phyloP scores from a whole-genome alignment of 1,284 basidiomycete species.

The Rhodotorula glutinis region DNA sequence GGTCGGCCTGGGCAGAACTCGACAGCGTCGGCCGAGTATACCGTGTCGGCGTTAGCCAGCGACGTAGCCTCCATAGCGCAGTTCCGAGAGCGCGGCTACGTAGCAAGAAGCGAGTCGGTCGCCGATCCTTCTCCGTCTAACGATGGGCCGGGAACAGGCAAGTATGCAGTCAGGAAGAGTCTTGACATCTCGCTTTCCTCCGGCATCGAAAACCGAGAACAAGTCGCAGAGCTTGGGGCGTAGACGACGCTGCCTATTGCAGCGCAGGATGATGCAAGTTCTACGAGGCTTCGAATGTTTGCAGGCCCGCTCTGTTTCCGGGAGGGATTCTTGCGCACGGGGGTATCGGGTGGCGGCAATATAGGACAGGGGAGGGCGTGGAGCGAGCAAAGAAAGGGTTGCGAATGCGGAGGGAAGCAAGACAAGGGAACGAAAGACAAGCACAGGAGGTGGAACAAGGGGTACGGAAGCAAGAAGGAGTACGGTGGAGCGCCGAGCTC shows the following conservation, averaged over 20 bases:
- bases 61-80: conserved; percentile 11
- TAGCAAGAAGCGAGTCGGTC: too few relatives aligned
- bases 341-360: not conserved
- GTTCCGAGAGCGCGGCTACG: too few relatives aligned
- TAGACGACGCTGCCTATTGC: too few relatives aligned
- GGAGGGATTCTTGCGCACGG: not conserved
- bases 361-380: not conserved
- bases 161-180: too few relatives aligned
- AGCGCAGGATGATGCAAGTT: not conserved
- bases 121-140: too few relatives aligned
- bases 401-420: conserved; percentile 2
- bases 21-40: conserved; percentile 79
- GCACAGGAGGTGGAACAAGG: not conserved
- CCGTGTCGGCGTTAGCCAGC: conserved; percentile 59
- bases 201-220: too few relatives aligned
- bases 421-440: not conserved
- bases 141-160: too few relatives aligned
- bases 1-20: conserved; percentile 77
- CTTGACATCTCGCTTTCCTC: too few relatives aligned
- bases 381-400: not conserved
- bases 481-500: not conserved
- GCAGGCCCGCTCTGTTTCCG: too few relatives aligned
- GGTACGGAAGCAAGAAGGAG: not conserved
- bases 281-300: not conserved
- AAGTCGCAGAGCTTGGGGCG: too few relatives aligned